A percentile compares a stretch with the other conserved stretches of the same genome.
Conservation (phyloP, 352 stramenopile species). For the Globisporangium paroecandrum region DNA sequence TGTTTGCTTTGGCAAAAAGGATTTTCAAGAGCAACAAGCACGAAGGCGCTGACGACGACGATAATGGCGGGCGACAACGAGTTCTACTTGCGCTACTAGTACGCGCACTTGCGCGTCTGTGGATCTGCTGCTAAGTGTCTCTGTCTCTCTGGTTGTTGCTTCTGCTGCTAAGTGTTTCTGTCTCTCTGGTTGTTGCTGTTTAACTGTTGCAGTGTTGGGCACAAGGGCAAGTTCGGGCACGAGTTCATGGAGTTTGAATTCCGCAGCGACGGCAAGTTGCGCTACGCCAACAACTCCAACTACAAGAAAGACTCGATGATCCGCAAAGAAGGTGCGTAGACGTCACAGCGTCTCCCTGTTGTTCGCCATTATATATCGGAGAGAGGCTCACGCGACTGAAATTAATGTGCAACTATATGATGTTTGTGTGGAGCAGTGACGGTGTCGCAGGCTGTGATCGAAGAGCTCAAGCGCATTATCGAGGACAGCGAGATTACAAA, state of each 20-base stretch:
- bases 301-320: slow-evolving; percentile 98
- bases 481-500: slow-evolving; percentile 90
- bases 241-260: slow-evolving; percentile 99
- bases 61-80: slow-evolving; percentile 69
- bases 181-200: neutral
- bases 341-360: neutral
- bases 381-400: neutral
- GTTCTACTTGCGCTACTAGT: slow-evolving; percentile 90
- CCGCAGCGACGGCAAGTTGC: slow-evolving; percentile 85
- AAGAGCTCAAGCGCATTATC: slow-evolving; percentile 94
- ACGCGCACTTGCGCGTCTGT: slow-evolving; percentile 18
- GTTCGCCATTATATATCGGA: neutral
- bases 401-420: neutral
- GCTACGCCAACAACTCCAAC: slow-evolving; percentile 98
- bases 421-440: slow-evolving; percentile 50
- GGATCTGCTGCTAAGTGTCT: neutral
- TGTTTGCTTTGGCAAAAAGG: slow-evolving; percentile 1
- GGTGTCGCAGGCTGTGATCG: slow-evolving; percentile 88
- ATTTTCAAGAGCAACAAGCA: slow-evolving; percentile 16
- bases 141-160: neutral
- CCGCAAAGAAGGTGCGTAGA: slow-evolving; percentile 89
- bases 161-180: neutral
- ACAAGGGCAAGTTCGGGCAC: slow-evolving; percentile 95
- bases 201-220: slow-evolving; percentile 79
- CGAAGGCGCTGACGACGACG: neutral